Evolutionary conservation across 306 rosid species (phyloP), one percentile per base, ranked within the genome.

Genomic region (Canavalia ensiformis): DNA sequence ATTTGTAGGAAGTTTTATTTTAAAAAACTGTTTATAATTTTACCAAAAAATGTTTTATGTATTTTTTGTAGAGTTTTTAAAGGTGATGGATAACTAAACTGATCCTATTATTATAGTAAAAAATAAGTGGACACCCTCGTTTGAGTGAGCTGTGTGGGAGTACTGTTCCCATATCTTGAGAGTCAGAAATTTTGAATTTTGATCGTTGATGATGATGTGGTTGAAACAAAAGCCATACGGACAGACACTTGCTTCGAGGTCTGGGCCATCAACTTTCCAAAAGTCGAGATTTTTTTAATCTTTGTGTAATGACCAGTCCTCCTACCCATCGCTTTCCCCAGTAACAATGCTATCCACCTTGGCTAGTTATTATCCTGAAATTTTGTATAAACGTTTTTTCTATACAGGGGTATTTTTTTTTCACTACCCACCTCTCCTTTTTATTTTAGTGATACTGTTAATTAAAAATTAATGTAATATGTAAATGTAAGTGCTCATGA

Each of bases 231-330:
- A 68, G 80, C 72, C 82, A 44, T 68, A 55, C 71, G 45, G 30
- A 11, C 55, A 55, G 35, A 3, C 68, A 55, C 47, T 3, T 25
- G 77, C 78, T 76, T 83, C 35, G 91, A 87, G 87, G 90, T 91
- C 30, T 78, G 94, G 81, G 81, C 81, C 85, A 8, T 41, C 85
- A 58, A 41, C 50, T 72, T 70, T 70, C 37, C 44, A 25, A 59
- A 69, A 57, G 83, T 81, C 74, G 3, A 35, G 42, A 56, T 70
- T 76, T 82, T 77, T 78, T 87, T 55, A 90, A 45, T 75, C 25
- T 13, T 37, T 74, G 91, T 86, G 93, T 68, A 70, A 18, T 33
- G 81, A 70, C 59, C 50, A 46, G 70, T 70, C 77, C 29, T 7
- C 8, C 39, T 65, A 29, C 55, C 41, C 58, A 9, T 39, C 78